Percentiles rank a stretch among this genome's conserved stretches.
Evolutionary conservation across 208 protist species (phyloP).

Genomic region (Acanthamoeba rhysodes): DNA sequence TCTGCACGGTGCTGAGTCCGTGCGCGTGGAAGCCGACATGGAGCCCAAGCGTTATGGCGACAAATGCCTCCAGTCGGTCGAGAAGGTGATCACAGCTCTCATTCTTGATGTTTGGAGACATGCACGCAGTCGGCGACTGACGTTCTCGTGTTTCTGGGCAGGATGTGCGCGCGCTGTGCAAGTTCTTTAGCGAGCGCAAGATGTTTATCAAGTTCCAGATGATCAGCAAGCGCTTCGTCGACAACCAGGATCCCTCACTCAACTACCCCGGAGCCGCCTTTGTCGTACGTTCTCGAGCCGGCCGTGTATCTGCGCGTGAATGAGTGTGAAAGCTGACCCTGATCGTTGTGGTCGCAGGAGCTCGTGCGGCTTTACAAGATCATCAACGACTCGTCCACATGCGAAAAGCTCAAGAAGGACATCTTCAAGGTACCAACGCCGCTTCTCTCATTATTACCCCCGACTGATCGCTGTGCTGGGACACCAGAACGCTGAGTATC

Average conservation of each 20-base stretch:
- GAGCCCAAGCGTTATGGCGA: conserved; percentile 56
- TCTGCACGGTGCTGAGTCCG: not conserved
- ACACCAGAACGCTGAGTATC: not conserved
- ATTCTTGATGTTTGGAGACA: not conserved
- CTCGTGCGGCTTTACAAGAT: conserved; percentile 44
- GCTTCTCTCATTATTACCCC: not conserved
- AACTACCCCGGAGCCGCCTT: conserved; percentile 58
- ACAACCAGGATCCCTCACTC: not conserved
- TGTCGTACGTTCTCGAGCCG: not conserved
- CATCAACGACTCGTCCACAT: conserved; percentile 30
- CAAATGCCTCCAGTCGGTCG: conserved; percentile 17
- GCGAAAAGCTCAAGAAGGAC: conserved; percentile 60
- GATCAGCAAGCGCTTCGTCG: conserved; percentile 56
- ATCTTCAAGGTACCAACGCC: conserved; percentile 42
- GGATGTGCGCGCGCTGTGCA: conserved; percentile 37
- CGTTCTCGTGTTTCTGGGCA: not conserved
- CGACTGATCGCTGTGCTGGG: not conserved
- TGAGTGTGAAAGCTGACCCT: not conserved
- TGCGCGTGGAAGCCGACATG: not conserved
- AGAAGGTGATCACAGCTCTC: not conserved
- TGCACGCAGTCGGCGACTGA: not conserved
- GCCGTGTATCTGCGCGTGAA: not conserved
- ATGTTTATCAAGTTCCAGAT: conserved; percentile 74
- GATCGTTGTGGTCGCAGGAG: not conserved
- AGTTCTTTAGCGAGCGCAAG: conserved; percentile 55